Percentiles rank a stretch among this genome's conserved stretches.
Evolutionary conservation across 2,329 filamentous ascomycete genomes (phyloP).

Genomic region (Fusarium poae): DNA sequence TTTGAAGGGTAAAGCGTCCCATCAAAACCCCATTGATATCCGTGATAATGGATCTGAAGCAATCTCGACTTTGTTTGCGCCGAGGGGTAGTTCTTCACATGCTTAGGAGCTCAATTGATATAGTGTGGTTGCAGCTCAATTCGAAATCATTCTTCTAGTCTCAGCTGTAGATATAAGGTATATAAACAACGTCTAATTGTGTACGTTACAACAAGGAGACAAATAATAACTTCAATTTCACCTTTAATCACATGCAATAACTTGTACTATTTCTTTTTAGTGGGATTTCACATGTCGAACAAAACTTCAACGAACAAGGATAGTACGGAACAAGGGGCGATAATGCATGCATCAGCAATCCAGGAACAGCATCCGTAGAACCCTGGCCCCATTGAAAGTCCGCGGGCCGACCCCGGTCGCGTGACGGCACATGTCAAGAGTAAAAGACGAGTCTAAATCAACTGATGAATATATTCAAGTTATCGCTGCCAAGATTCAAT

Average conservation of each 20-base stretch:
- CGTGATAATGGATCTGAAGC: conserved; percentile 31
- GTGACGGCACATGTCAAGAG: conserved; percentile 37
- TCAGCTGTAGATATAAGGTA: background rate
- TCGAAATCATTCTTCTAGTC: background rate
- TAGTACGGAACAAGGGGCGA: conserved; percentile 33
- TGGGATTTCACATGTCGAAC: conserved; percentile 44
- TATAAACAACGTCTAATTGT: background rate
- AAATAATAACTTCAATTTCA: background rate
- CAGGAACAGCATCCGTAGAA: conserved; percentile 38
- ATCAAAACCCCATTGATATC: conserved; percentile 47
- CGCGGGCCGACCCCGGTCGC: conserved; percentile 42
- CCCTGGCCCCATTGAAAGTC: conserved; percentile 34
- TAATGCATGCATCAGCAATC: conserved; percentile 42
- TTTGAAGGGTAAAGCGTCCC: conserved; percentile 43
- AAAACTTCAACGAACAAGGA: conserved; percentile 32
- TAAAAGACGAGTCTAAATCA: conserved; percentile 8
- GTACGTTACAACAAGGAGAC: too few relatives aligned
- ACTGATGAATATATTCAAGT: conserved; percentile 5
- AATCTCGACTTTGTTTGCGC: conserved; percentile 23
- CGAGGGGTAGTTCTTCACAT: conserved; percentile 48
- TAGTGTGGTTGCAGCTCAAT: conserved; percentile 2
- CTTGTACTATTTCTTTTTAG: conserved; percentile 8
- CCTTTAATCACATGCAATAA: conserved; percentile 11
- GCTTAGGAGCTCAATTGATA: conserved; percentile 8
- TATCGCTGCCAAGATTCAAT: conserved; percentile 3